Evolutionary conservation across 192 early-diverging fungal genomes (phyloP).

Genomic region (Chytriomyces sp.): DNA sequence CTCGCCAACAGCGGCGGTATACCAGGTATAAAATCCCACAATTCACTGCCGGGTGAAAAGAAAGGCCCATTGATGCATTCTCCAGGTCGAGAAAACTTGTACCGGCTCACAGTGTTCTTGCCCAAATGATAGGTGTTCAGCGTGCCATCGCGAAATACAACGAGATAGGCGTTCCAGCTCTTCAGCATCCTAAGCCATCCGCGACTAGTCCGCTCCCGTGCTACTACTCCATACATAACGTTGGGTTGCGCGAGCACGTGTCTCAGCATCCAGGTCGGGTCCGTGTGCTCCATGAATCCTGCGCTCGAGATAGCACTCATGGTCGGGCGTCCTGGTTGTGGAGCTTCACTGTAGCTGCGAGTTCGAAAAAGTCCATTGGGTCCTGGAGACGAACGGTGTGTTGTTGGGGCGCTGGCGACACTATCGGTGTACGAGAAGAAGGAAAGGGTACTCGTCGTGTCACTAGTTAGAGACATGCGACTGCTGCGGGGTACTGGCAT

Average conservation of each 20-base stretch:
- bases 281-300: slow-evolving; percentile 11
- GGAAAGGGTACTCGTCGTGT: background rate
- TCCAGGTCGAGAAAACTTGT: background rate
- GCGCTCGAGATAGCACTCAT: background rate
- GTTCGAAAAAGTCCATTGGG: background rate
- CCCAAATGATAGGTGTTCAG: background rate
- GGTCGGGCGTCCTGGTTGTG: background rate
- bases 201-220: background rate
- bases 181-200: background rate
- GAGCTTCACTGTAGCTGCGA: background rate
- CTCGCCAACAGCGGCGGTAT: background rate
- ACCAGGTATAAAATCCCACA: background rate
- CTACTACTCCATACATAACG: slow-evolving; percentile 10
- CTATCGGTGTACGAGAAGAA: background rate
- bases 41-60: background rate
- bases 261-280: slow-evolving; percentile 1
- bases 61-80: slow-evolving; percentile 17
- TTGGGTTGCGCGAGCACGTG: slow-evolving; percentile 6
- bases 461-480: too few species aligned
- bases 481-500: background rate
- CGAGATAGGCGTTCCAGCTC: background rate
- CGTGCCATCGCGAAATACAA: background rate
- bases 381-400: background rate
- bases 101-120: background rate
- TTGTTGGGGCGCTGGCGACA: background rate